Conservation (phyloP, 2,329 filamentous ascomycete species). For the Alternaria atra region DNA sequence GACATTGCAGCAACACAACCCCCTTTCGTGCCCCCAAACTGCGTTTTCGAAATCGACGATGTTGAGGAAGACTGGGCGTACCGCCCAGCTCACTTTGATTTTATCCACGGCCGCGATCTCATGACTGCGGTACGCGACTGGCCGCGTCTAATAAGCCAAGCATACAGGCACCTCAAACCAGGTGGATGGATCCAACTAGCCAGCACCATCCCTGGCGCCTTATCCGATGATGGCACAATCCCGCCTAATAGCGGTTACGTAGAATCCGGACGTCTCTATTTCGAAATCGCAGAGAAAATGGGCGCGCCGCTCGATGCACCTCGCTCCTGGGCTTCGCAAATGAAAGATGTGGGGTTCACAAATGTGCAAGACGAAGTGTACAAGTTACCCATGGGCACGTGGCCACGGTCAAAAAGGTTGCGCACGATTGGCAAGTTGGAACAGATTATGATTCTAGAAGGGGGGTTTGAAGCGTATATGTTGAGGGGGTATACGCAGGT, state of each 20-base stretch:
- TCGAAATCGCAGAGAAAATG: conserved; percentile 32
- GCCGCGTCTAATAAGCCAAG: conserved; percentile 38
- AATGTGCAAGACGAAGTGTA: conserved; percentile 51
- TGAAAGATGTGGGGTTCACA: conserved; percentile 52
- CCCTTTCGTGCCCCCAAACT: conserved; percentile 51
- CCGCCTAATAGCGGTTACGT: conserved; percentile 31
- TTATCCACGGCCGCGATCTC: conserved; percentile 43
- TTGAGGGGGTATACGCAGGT: conserved; percentile 34
- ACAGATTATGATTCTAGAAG: conserved; percentile 35
- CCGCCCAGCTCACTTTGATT: conserved; percentile 43
- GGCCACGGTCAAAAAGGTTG: conserved; percentile 38
- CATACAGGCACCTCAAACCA: conserved; percentile 34
- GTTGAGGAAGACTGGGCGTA: conserved; percentile 50
- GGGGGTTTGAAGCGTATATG: conserved; percentile 38
- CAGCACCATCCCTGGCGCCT: conserved; percentile 28
- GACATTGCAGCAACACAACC: conserved; percentile 52
- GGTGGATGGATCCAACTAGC: conserved; percentile 43
- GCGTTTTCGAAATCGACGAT: conserved; percentile 52
- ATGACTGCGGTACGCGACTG: conserved; percentile 44
- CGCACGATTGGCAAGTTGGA: conserved; percentile 29
- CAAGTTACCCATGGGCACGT: conserved; percentile 39
- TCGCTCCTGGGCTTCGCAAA: conserved; percentile 44
- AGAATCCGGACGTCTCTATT: conserved; percentile 29
- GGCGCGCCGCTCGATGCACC: conserved; percentile 48
- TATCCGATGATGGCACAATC: conserved; percentile 31